A percentile compares a stretch with the other conserved stretches of the same genome.
Conservation (phyloP, 331 rosid species). For the Stylosanthes scabra region DNA sequence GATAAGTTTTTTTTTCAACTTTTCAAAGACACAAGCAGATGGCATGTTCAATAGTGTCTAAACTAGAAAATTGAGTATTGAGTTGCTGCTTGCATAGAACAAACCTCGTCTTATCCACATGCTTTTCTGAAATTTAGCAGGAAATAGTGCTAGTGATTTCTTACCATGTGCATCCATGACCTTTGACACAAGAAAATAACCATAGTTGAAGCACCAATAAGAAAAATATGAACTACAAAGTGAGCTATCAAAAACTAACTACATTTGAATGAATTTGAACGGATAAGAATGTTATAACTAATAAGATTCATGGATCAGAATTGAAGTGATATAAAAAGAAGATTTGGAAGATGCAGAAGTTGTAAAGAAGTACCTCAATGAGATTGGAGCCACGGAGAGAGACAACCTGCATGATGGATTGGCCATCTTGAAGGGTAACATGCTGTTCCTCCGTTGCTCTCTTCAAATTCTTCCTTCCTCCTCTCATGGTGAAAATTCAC, state of each 20-base stretch:
- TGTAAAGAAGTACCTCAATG: conserved; percentile 63
- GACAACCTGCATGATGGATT: conserved; percentile 74
- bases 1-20: background rate
- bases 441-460: conserved; percentile 64
- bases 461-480: conserved; percentile 92
- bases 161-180: conserved; percentile 81
- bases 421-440: conserved; percentile 60
- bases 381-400: conserved; percentile 86
- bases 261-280: too few relatives aligned
- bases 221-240: background rate
- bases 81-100: conserved; percentile 31
- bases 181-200: conserved; percentile 47
- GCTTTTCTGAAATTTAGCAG: conserved; percentile 90
- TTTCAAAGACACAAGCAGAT: background rate
- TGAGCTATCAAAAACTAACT: too few relatives aligned
- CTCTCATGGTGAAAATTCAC: conserved; percentile 55
- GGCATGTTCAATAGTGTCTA: conserved; percentile 7
- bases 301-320: too few relatives aligned
- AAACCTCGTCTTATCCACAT: conserved; percentile 96
- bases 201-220: conserved; percentile 24
- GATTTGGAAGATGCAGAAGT: background rate
- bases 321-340: background rate
- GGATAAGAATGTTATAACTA: too few relatives aligned
- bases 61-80: conserved; percentile 8
- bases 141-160: conserved; percentile 80